These are phyloP conservation scores for Petunia hybrid DNA, from an alignment of 305 asterid genomes.

Conservation along the genomic window DNA sequence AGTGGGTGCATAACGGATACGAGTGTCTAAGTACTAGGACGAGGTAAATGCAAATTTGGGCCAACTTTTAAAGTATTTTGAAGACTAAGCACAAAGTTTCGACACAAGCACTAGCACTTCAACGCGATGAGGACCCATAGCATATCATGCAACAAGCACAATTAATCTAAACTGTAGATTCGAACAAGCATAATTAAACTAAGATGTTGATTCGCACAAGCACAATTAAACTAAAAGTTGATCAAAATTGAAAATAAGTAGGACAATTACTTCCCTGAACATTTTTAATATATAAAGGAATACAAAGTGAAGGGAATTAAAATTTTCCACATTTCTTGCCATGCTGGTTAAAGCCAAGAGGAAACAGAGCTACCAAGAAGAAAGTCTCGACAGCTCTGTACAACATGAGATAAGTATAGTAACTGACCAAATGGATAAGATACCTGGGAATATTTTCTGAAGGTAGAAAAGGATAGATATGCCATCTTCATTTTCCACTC, in stretches of 20 bases:
- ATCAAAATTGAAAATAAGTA: not conserved
- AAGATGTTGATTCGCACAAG: slow-evolving; percentile 10
- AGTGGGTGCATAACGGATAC: slow-evolving; percentile 5
- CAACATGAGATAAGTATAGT: not conserved
- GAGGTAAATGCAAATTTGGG: not conserved
- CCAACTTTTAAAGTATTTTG: not conserved
- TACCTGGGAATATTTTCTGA: slow-evolving; percentile 98
- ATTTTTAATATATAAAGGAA: not conserved
- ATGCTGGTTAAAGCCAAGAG: slow-evolving; percentile 20
- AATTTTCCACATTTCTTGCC: slow-evolving; percentile 14
- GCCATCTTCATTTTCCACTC: slow-evolving; percentile 98
- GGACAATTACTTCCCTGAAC: slow-evolving; percentile 22
- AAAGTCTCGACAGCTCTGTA: slow-evolving; percentile 16
- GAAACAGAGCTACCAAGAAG: slow-evolving; percentile 4
- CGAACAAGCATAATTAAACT: not conserved
- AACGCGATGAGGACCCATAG: slow-evolving; percentile 5
- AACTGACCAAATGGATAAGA: slow-evolving; percentile 30
- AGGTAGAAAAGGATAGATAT: slow-evolving; percentile 93
- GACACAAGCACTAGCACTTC: slow-evolving; percentile 10
- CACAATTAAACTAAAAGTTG: not conserved
- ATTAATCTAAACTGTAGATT: slow-evolving; percentile 2
- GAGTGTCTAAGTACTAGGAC: not conserved
- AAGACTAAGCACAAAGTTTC: not conserved
- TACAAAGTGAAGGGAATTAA: not conserved
- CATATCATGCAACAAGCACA: not conserved